Percentiles rank a stretch among this genome's conserved stretches.
phyloP scores from a whole-genome alignment of 2,329 filamentous ascomycete species.

The Neopestalotiopsis clavispora region DNA sequence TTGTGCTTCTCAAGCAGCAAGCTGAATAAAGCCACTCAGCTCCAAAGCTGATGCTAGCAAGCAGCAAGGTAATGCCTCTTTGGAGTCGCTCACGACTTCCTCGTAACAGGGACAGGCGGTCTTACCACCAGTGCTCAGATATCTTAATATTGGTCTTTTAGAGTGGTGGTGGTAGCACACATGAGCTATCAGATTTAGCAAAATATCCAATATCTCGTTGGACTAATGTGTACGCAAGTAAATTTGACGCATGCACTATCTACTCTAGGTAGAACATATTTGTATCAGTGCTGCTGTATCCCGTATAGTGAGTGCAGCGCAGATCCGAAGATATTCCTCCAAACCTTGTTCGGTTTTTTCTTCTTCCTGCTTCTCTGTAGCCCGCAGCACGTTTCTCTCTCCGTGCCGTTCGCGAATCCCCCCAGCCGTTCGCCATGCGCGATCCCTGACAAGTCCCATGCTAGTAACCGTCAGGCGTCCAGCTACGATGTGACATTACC shows the following conservation, averaged over 20 bases:
- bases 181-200: constrained; percentile 7
- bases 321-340: background rate
- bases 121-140: background rate
- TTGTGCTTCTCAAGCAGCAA: background rate
- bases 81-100: background rate
- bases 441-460: background rate
- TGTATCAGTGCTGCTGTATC: background rate
- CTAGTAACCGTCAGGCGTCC: background rate
- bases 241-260: background rate
- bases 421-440: background rate
- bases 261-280: background rate
- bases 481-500: background rate
- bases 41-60: background rate
- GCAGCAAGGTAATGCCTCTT: background rate
- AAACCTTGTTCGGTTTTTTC: constrained; percentile 1
- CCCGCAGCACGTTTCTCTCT: background rate
- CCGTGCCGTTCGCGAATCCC: background rate
- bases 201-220: background rate
- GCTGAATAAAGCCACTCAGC: background rate
- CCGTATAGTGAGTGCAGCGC: background rate
- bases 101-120: background rate
- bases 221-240: background rate
- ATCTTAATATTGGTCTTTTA: background rate
- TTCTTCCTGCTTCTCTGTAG: background rate
- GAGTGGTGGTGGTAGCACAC: background rate